Base-by-base conservation (phyloP, 495 filamentous ascomycete genomes). In the Xylaria longipes region DNA sequence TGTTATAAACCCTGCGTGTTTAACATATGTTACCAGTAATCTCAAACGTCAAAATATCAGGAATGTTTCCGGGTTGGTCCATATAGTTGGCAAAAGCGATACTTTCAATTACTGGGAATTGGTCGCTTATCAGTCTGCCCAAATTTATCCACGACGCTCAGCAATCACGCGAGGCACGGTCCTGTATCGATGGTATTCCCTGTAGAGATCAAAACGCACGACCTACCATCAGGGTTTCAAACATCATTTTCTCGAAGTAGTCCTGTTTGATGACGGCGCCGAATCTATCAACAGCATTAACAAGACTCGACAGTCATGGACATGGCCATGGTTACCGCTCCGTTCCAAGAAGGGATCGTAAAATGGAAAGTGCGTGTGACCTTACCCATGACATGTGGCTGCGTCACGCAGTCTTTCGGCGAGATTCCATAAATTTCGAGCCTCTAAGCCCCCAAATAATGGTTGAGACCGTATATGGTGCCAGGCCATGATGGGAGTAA, bases 401-500 rank as follows among this genome's bases (percentile, higher is more conserved):
- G 58, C 60, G 8, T 70, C 65, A 12, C 65, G 71, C 50, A 75
- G 15, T 7, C n/a, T 70, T 39, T 67, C 58, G 25, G 73, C 70
- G 27, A 75, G 62, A 15, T 17, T 3, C 41, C 56, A 58, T 33
- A 75, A 12, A 22, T 25, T 63, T 20, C 39, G 45, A 22, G 69
- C 65, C 58, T 72, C 61, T 1, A 75, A 27, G 0, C 70, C 73
- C 25, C 73, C 73, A 37, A 72, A 75, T 6, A 67, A 65, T 14
- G 77, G 73, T 35, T 81, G 81, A 20, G 65, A 45, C 5, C 77
- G 71, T n/a, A 82, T 77, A 45, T 78, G 76, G 54, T 75, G 66
- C 81, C 81, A 82, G 25, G 80, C 79, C 65, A 80, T 78, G 12
- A 79, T 75, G 27, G 81, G 81, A 39, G 79, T 82, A 12, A 81